A percentile compares a stretch with the other conserved stretches of the same genome.
These are phyloP conservation scores for Rhodotorula diobovata DNA, from an alignment of 768 basidiomycete genomes.

Conservation along the genomic window DNA sequence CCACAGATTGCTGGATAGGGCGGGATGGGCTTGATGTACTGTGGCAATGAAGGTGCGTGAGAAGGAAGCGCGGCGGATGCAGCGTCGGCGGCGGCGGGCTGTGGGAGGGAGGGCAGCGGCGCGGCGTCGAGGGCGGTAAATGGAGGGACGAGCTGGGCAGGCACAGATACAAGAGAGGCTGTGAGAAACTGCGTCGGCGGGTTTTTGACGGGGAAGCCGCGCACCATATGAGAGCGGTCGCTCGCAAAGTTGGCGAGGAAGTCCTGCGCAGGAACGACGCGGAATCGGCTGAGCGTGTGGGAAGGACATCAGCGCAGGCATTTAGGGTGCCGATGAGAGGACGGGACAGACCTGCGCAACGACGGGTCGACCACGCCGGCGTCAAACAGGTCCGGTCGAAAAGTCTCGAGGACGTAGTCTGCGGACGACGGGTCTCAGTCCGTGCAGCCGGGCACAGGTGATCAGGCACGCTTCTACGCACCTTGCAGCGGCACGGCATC, in stretches of 20 bases:
- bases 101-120: too few relatives aligned
- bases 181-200: too few relatives aligned
- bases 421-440: not conserved
- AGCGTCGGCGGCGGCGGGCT: too few relatives aligned
- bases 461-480: not conserved
- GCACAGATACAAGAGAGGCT: too few relatives aligned
- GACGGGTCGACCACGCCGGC: not conserved
- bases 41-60: too few relatives aligned
- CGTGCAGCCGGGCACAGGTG: rapidly evolving
- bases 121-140: not conserved
- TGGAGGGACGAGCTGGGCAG: not conserved
- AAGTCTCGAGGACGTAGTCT: constrained; percentile 30
- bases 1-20: constrained; percentile 20
- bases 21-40: constrained; percentile 11
- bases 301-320: not conserved
- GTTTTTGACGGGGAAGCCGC: not conserved
- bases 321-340: too few relatives aligned
- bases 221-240: constrained; percentile 37
- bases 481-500: not conserved
- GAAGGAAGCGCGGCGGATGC: too few relatives aligned
- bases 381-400: constrained; percentile 20
- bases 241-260: constrained; percentile 36
- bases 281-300: constrained; percentile 24
- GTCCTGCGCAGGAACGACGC: constrained; percentile 15
- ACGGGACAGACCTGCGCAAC: constrained; percentile 5